Conservation (phyloP, 1,284 basidiomycete species). For the Heterobasidion annosum region DNA sequence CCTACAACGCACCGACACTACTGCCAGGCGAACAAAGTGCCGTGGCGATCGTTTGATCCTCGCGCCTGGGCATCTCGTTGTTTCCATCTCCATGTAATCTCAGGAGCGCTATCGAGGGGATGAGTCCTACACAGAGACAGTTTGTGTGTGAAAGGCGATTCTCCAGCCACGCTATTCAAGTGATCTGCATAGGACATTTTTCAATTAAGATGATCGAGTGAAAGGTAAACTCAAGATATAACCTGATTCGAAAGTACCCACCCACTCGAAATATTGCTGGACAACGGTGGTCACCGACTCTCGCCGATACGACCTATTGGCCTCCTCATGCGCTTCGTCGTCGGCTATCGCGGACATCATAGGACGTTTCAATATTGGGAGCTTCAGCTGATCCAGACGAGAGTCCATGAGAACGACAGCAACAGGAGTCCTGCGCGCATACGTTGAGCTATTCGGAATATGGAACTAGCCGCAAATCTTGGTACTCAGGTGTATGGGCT, state of each 20-base stretch:
- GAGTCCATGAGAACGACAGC: slow-evolving; percentile 59
- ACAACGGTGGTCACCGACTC: slow-evolving; percentile 9
- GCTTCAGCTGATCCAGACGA: slow-evolving; percentile 38
- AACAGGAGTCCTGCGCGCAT: slow-evolving; percentile 20
- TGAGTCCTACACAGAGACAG: background rate
- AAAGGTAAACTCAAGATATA: background rate
- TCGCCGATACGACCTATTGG: background rate
- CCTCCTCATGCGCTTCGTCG: slow-evolving; percentile 4
- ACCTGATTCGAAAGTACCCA: slow-evolving; percentile 14
- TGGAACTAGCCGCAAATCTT: background rate
- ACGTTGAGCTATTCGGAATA: slow-evolving; percentile 1
- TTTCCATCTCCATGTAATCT: slow-evolving; percentile 12
- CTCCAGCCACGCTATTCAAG: background rate
- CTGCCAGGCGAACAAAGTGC: slow-evolving; percentile 2
- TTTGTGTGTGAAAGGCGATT: background rate
- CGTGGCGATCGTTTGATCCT: slow-evolving; percentile 1
- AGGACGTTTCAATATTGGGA: slow-evolving; percentile 40
- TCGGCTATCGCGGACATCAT: slow-evolving; percentile 8
- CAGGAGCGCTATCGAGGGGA: background rate
- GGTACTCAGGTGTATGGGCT: slow-evolving; percentile 14
- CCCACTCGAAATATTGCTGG: slow-evolving; percentile 17
- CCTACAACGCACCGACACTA: background rate
- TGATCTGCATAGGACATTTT: too few species aligned
- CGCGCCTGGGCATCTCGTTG: slow-evolving; percentile 3
- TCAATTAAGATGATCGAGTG: too few species aligned